Evolutionary conservation across 805 yeast genomes (phyloP).

Genomic region (Ogataea neopini): DNA sequence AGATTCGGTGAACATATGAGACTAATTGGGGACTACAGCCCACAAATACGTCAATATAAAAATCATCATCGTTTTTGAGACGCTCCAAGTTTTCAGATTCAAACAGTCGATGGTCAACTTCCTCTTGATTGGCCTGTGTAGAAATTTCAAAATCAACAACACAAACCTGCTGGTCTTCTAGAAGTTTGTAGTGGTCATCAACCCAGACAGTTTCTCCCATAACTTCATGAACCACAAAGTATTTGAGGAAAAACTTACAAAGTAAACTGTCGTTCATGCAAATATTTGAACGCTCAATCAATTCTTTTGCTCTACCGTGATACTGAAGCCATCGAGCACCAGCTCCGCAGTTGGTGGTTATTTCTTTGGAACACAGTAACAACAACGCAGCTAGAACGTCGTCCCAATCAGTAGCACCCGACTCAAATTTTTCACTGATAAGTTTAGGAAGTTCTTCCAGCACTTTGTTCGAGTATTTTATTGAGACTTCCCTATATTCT

Average conservation of each 20-base stretch:
- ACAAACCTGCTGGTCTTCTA: background rate
- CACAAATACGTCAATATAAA: slow-evolving; percentile 39
- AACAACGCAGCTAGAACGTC: slow-evolving; percentile 41
- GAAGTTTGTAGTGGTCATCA: slow-evolving; percentile 18
- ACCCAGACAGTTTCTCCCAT: slow-evolving; percentile 47
- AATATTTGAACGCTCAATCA: slow-evolving; percentile 31
- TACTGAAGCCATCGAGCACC: slow-evolving; percentile 41
- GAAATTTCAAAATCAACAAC: background rate
- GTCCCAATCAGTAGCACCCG: slow-evolving; percentile 37
- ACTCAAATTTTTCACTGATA: slow-evolving; percentile 30
- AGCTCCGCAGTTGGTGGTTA: slow-evolving; percentile 41
- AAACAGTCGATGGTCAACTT: background rate
- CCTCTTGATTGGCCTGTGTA: background rate
- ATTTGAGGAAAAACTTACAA: slow-evolving; percentile 38
- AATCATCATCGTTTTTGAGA: slow-evolving; percentile 37
- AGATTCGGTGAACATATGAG: slow-evolving; percentile 37
- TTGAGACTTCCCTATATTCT: slow-evolving; percentile 31
- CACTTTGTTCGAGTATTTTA: slow-evolving; percentile 31
- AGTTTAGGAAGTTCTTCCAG: slow-evolving; percentile 34
- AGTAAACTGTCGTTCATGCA: slow-evolving; percentile 34
- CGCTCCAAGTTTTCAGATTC: slow-evolving; percentile 35
- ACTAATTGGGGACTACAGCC: slow-evolving; percentile 43
- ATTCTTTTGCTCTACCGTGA: slow-evolving; percentile 40
- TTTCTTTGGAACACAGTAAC: slow-evolving; percentile 43
- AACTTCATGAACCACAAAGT: slow-evolving; percentile 43